Base-by-base conservation (phyloP, 1,139 yeast genomes). In the Yamadazyma blattariae region DNA sequence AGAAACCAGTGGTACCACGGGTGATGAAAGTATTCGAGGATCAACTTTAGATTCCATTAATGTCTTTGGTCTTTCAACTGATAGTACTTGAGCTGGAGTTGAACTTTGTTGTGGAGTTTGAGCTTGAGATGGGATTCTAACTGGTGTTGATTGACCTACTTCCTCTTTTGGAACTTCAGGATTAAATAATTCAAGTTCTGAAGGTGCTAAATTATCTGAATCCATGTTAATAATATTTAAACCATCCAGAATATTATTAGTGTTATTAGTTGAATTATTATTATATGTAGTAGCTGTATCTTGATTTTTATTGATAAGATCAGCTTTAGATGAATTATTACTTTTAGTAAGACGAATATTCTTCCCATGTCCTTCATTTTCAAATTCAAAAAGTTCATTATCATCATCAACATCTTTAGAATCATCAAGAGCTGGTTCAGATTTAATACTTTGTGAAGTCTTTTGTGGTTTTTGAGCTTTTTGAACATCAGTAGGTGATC, bases 391-490 rank as follows among this genome's bases (percentile, higher is more conserved):
- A 9, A 16, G 16, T 5, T 21, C 25, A n/a, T 31, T 10, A 24
- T 35, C 35, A 2, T 27, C 7, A n/a, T 21, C 25, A n/a, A 27
- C 13, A 17, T 5, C 7, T 5, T 5, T 17, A 5, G 19, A 17
- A 19, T 27, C 29, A 11, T 32, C 36, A 13, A 23, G n/a, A 1
- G 36, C 36, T 18, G 46, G 41, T 31, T 48, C 51, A 9, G 47
- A 40, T 20, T 42, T 46, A 5, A 41, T 34, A 31, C 51, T 48
- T 28, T 50, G 50, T 17, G 46, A 32, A 1, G 45, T 39, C 32
- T 40, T 43, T 21, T 45, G 51, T 15, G 33, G 34, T 7, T 17
- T 10, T 29, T 40, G 42, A 9, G 34, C 10, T 22, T 27, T 27
- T 9, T 33, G 25, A 11, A 29, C 25, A 8, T 44, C 47, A 21